A percentile compares a stretch with the other conserved stretches of the same genome.
These are phyloP conservation scores for Tetradesmus lagerheimii DNA, from an alignment of 139 green algal genomes.

Conservation along the genomic window DNA sequence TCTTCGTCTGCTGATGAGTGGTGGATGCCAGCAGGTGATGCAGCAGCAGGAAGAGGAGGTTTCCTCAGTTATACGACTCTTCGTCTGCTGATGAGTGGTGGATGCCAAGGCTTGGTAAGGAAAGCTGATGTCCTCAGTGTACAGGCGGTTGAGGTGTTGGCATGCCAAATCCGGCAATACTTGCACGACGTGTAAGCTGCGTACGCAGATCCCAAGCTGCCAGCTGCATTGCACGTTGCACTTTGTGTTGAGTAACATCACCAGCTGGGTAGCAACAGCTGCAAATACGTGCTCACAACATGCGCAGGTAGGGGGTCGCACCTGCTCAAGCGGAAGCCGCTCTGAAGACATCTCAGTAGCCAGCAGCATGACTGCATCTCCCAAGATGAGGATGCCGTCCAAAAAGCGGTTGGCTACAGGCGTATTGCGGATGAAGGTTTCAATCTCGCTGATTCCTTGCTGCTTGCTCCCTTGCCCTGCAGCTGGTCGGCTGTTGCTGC, in stretches of 20 bases:
- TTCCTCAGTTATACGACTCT: too few relatives aligned
- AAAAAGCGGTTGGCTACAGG: conserved; percentile 18
- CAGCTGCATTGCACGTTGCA: too few relatives aligned
- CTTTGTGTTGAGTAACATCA: too few relatives aligned
- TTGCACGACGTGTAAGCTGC: too few relatives aligned
- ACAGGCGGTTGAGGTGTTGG: too few relatives aligned
- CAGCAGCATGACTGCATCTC: conserved; percentile 49
- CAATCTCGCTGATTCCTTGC: neutral
- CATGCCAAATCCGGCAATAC: too few relatives aligned
- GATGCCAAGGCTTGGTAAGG: too few relatives aligned
- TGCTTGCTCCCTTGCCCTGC: neutral
- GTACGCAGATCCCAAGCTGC: too few relatives aligned
- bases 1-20: too few relatives aligned
- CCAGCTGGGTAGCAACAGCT: too few relatives aligned
- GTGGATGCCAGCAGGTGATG: neutral
- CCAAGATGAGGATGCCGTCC: conserved; percentile 47
- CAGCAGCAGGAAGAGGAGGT: neutral
- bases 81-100: too few relatives aligned
- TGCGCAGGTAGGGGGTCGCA: neutral
- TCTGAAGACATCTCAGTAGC: conserved; percentile 45
- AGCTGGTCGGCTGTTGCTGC: neutral
- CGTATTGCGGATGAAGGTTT: neutral
- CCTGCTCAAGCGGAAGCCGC: conserved; percentile 26
- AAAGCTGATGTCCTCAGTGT: too few relatives aligned
- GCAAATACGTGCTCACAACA: neutral